phyloP scores from a whole-genome alignment of 129 eudicot genomes.

The Cynara cardunculus region DNA sequence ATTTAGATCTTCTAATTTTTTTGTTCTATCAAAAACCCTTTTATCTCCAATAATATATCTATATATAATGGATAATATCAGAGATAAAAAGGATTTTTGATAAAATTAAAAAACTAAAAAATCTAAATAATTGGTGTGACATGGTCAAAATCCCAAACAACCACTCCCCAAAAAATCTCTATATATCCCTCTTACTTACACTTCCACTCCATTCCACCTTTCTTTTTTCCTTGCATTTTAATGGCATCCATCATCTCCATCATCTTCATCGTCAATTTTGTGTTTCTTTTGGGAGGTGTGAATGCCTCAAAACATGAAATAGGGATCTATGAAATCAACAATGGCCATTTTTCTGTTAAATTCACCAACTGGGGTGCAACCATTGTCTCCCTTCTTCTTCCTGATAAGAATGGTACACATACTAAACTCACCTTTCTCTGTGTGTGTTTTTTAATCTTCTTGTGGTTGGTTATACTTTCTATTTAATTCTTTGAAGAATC shows the following conservation, averaged over 20 bases:
- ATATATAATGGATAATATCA: neutral
- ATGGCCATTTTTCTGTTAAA: slow-evolving; percentile 52
- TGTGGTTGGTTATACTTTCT: neutral
- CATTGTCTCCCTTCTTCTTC: slow-evolving; percentile 61
- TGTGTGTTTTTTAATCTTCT: neutral
- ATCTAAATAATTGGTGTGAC: neutral
- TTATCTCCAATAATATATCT: too few species aligned
- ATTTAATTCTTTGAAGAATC: neutral
- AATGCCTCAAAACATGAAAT: slow-evolving; percentile 22
- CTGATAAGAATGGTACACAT: slow-evolving; percentile 66
- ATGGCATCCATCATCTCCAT: slow-evolving; percentile 32
- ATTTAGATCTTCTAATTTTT: too few species aligned
- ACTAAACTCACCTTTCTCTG: neutral
- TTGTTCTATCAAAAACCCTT: too few species aligned
- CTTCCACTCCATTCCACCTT: neutral
- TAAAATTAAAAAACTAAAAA: neutral
- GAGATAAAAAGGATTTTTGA: neutral
- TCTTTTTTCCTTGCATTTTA: neutral
- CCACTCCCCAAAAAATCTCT: slow-evolving; percentile 16
- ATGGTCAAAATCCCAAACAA: slow-evolving; percentile 6
- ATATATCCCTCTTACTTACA: slow-evolving; percentile 9
- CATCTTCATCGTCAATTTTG: slow-evolving; percentile 3
- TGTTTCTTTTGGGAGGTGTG: slow-evolving; percentile 19
- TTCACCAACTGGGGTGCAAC: slow-evolving; percentile 73
- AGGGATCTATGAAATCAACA: slow-evolving; percentile 61